Conservation (phyloP, 805 yeast genomes). For the Nakazawaea anatomiae region DNA sequence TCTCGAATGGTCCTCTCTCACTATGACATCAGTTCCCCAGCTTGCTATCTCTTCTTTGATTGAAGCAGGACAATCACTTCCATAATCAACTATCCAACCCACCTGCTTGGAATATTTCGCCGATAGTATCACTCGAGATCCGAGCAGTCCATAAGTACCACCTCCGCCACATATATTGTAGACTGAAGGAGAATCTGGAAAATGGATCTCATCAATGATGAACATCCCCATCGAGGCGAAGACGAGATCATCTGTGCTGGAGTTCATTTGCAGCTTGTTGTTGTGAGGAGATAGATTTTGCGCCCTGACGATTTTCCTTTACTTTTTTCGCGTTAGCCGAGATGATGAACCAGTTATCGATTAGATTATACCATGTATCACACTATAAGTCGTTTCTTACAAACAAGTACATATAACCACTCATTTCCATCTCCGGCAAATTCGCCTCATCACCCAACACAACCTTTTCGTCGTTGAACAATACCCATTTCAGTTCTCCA, state of each 20-base stretch:
- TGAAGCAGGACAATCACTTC: conserved; percentile 62
- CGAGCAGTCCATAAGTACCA: conserved; percentile 75
- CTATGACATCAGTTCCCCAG: conserved; percentile 61
- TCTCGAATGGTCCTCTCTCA: conserved; percentile 46
- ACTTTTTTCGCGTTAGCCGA: background rate
- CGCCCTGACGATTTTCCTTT: background rate
- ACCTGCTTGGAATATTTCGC: conserved; percentile 27
- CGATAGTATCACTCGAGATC: conserved; percentile 56
- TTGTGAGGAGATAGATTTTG: background rate
- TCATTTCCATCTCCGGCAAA: conserved; percentile 36
- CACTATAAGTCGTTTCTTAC: conserved; percentile 6
- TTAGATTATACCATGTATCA: no score
- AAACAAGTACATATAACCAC: conserved; percentile 46
- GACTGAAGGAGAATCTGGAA: conserved; percentile 32
- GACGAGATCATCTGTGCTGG: conserved; percentile 14
- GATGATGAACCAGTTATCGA: no score
- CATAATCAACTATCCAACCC: conserved; percentile 76
- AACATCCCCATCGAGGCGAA: conserved; percentile 82
- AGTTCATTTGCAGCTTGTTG: background rate
- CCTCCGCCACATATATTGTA: conserved; percentile 80
- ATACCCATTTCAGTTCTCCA: conserved; percentile 52
- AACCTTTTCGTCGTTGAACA: conserved; percentile 88
- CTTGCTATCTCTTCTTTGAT: conserved; percentile 37
- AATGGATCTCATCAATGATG: conserved; percentile 80
- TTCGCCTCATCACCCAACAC: conserved; percentile 42